Evolutionary conservation across 148 eudicot genomes (phyloP), one percentile per base, ranked within the genome.

Genomic region (Chenopodium album): DNA sequence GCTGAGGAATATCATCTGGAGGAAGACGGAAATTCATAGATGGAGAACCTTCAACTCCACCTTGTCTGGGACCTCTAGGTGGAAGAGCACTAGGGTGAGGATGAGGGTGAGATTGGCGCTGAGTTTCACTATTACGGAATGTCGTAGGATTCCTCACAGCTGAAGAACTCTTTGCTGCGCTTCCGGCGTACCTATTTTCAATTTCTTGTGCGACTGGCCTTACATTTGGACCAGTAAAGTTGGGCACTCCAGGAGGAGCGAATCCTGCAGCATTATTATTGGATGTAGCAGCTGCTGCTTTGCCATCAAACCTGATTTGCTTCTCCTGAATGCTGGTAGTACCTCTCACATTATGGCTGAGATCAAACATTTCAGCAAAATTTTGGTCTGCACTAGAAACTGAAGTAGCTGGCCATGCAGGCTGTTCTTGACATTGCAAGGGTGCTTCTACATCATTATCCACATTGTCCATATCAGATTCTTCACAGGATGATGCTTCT

Each of bases 101-200:
- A 26, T 71, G 83, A 75, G 64, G 20, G 19, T 44, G 34, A 29
- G 81, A n/a, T 47, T 75, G 84, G 13, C 73, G 79, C 28, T 72
- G 83, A 78, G 59, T 84, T 32, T 75, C 77, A 22, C 68, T 72
- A 78, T 56, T 75, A 32, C 84, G 83, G 48, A 69, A 71, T 71
- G 83, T 84, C 28, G 19, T 23, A 7, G 83, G 64, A 76, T 68
- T 79, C 71, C 80, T 79, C 31, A 37, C 48, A 64, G 74, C 78
- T 9, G 83, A 63, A 62, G 75, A 77, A 28, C 71, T 76, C 29
- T 73, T 85, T 34, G 85, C 46, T 37, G 50, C 65, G 26, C 78
- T 86, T 82, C 80, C 76, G 48, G 83, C 83, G 65, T 91, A 89
- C 81, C 94, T 87, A 73, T 91, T 91, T 77, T 80, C 84, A 44